Conservation (phyloP, 306 rosid genomes). For the Trifolium dubium region DNA sequence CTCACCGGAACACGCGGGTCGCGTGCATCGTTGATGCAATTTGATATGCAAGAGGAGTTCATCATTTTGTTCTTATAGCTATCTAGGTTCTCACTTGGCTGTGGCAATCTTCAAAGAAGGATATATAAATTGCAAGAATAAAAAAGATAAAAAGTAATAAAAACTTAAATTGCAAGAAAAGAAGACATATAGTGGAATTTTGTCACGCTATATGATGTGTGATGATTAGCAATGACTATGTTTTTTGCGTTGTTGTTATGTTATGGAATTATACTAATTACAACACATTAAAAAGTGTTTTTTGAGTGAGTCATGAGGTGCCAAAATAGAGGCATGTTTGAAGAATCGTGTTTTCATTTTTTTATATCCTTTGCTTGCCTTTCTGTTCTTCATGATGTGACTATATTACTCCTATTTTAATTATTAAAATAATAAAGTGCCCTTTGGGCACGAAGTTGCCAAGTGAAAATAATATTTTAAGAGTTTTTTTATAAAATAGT, state of each 20-base stretch:
- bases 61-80: slow-evolving; percentile 31
- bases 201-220: slow-evolving; percentile 48
- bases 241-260: slow-evolving; percentile 43
- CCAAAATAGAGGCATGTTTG: slow-evolving; percentile 37
- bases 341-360: slow-evolving; percentile 15
- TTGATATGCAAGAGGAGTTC: slow-evolving; percentile 77
- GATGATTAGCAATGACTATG: slow-evolving; percentile 63
- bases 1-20: slow-evolving; percentile 77
- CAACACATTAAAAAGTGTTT: neutral
- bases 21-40: slow-evolving; percentile 70
- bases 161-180: slow-evolving; percentile 70
- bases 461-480: neutral
- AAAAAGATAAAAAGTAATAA: neutral
- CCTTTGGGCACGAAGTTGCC: slow-evolving; percentile 26
- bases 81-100: neutral
- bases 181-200: slow-evolving; percentile 48
- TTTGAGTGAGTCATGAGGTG: slow-evolving; percentile 24
- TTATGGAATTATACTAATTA: neutral
- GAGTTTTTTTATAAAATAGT: no score
- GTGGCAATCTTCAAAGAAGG: slow-evolving; percentile 3
- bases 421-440: slow-evolving; percentile 1
- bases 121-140: slow-evolving; percentile 17
- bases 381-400: slow-evolving; percentile 30
- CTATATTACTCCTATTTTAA: neutral
- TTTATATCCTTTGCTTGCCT: slow-evolving; percentile 10